Evolutionary conservation across 2,329 filamentous ascomycete genomes (phyloP), one percentile per base, ranked within the genome.

Genomic region (Penicillium sp.): DNA sequence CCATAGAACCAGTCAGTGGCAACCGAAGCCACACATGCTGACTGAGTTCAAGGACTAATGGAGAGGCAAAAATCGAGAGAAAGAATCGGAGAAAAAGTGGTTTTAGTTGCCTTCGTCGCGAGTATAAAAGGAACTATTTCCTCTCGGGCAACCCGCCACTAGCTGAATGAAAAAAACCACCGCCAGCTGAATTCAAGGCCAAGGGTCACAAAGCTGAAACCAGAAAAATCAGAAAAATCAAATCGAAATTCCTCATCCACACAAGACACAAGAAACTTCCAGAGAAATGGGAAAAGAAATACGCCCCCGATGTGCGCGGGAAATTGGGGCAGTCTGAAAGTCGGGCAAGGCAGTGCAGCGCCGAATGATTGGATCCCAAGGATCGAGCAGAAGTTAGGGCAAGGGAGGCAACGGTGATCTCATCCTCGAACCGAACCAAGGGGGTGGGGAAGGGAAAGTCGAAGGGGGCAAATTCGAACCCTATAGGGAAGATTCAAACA

Each of bases 1-100:
- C 47, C 49, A 54, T 54, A 43, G 51, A 52, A 45, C 27, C 42
- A 43, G 38, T 50, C 45, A 53, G 41, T 51, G 39, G 38, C 35
- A 31, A 41, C 39, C 32, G 25, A 34, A 40, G 22, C 33, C 30
- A 30, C 49, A 41, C 47, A 52, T 54, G 41, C 44, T 35, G 11
- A 32, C 17, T 32, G 30, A 11, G n/a, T n/a, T n/a, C n/a, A n/a
- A n/a, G n/a, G n/a, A n/a, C n/a, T n/a, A 13, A 20, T 32, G 30
- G 30, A 4, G 3, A 14, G 17, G n/a, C 13, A 10, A 27, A 35
- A 3, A 33, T 29, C 9, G 22, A 11, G 22, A 20, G 16, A 32
- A n/a, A n/a, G n/a, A n/a, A n/a, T n/a, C n/a, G n/a, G n/a, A n/a
- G n/a, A n/a, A n/a, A n/a, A n/a, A n/a, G n/a, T n/a, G n/a, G n/a